Conservation (phyloP, 1,284 basidiomycete genomes). For the Volvariella surrecta region DNA sequence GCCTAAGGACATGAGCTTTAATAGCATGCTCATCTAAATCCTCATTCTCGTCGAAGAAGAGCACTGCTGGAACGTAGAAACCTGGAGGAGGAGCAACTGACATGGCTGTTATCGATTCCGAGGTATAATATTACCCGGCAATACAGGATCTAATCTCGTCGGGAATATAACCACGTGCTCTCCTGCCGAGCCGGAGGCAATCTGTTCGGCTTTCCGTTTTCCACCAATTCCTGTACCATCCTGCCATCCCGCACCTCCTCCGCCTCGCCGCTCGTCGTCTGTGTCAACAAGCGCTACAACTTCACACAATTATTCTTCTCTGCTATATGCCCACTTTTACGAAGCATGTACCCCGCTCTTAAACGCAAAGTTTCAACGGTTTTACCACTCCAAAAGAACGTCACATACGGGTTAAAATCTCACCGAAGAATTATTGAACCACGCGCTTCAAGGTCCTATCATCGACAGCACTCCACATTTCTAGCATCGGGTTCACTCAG, state of each 20-base stretch:
- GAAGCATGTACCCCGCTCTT: constrained; percentile 34
- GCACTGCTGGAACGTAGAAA: constrained; percentile 67
- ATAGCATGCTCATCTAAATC: constrained; percentile 55
- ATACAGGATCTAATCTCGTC: constrained; percentile 5
- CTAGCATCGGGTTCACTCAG: constrained; percentile 39
- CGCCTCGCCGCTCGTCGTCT: constrained; percentile 2
- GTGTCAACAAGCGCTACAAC: constrained; percentile 1
- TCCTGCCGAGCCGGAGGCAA: too few species aligned
- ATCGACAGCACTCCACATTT: constrained; percentile 50
- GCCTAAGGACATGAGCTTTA: constrained; percentile 54
- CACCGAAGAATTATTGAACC: constrained; percentile 11
- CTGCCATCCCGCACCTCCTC: background rate
- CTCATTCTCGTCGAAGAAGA: constrained; percentile 61
- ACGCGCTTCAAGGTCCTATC: constrained; percentile 26
- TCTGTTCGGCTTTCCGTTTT: too few species aligned
- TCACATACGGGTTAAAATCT: constrained; percentile 42
- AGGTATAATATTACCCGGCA: background rate
- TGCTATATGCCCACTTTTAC: background rate
- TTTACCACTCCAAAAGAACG: constrained; percentile 33
- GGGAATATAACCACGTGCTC: constrained; percentile 3
- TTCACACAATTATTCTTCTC: constrained; percentile 1
- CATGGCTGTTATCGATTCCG: constrained; percentile 8
- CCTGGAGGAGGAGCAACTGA: constrained; percentile 46
- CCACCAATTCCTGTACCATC: too few species aligned
- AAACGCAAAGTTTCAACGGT: constrained; percentile 28